A percentile compares a stretch with the other conserved stretches of the same genome.
Conservation (phyloP, 768 basidiomycete genomes). For the Russula vinacea region DNA sequence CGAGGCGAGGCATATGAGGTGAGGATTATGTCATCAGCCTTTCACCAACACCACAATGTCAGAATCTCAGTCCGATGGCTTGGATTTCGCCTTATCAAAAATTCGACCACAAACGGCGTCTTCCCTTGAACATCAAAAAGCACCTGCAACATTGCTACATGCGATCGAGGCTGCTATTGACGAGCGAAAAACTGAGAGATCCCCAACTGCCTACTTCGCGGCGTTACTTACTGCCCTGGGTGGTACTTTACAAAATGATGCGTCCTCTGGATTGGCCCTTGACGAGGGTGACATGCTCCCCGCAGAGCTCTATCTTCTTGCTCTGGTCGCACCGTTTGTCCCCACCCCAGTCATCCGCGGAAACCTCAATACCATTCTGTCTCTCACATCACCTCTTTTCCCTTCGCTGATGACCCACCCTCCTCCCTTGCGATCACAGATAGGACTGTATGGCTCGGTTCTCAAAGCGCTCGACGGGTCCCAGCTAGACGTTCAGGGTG, state of each 20-base stretch:
- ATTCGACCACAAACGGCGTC: slow-evolving; percentile 85
- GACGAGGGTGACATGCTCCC: slow-evolving; percentile 76
- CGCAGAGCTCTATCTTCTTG: slow-evolving; percentile 80
- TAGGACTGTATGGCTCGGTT: slow-evolving; percentile 69
- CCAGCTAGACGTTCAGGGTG: slow-evolving; percentile 61
- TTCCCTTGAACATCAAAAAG: slow-evolving; percentile 79
- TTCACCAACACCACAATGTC: slow-evolving; percentile 7
- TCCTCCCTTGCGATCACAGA: slow-evolving; percentile 81
- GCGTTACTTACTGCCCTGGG: slow-evolving; percentile 82
- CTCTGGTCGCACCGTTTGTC: slow-evolving; percentile 73
- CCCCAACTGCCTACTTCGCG: slow-evolving; percentile 94
- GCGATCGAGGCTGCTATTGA: slow-evolving; percentile 80
- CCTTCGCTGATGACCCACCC: slow-evolving; percentile 60
- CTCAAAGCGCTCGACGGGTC: slow-evolving; percentile 68
- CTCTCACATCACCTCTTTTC: slow-evolving; percentile 76
- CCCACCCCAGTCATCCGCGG: slow-evolving; percentile 76
- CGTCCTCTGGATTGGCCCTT: slow-evolving; percentile 37
- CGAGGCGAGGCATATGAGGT: not conserved
- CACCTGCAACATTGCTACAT: slow-evolving; percentile 77
- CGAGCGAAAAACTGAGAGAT: slow-evolving; percentile 62
- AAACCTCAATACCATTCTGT: slow-evolving; percentile 66
- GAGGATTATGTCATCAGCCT: slow-evolving; percentile 14
- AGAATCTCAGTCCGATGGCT: slow-evolving; percentile 31
- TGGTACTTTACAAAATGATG: slow-evolving; percentile 64
- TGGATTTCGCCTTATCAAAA: slow-evolving; percentile 68